Base-by-base conservation (phyloP, 306 rosid species). In the Senna tora region DNA sequence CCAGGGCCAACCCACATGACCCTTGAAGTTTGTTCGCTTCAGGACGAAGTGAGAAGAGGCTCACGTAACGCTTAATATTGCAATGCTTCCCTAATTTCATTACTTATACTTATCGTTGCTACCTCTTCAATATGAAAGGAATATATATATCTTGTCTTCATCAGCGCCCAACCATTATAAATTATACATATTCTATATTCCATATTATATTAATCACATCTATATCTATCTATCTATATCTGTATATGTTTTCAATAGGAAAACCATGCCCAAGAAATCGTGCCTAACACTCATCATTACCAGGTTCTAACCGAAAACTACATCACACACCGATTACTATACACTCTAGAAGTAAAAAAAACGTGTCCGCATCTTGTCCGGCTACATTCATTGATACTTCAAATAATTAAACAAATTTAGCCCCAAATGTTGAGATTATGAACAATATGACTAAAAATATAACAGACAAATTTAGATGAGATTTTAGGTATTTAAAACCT, bases 91-190 rank as follows among this genome's bases (percentile, higher is more conserved):
- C 69, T 25, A 25, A 1, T 25, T 12, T 25, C 16, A 13, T 6
- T 43, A 43, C 4, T 13, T 0, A 36, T 36, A 25, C 8, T 7
- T 36, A 36, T 36, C 7, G 8, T 0, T 53, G 6, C 17, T 14
- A 41, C 63, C 41, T 32, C 41, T 25, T 25, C 30, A 25, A n/a
- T 53, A 12, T 53, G 59, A 53, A 21, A 10, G 22, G 59, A 5
- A 22, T 53, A 53, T 53, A 33, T 10, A 22, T 53, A 53, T 53
- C 59, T 10, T 53, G 58, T 53, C 58, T 53, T 53, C 58, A 20
- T 17, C 57, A 17, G 3, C 32, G 58, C 32, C 58, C 38, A 22
- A 33, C 19, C 62, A 25, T 25, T 33, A n/a, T 28, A 39, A 6
- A 13, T 56, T 28, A 56, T 25, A n/a, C n/a, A 3, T 25, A 25